phyloP scores from a whole-genome alignment of 139 green algal species.

The Chlorella sp. region DNA sequence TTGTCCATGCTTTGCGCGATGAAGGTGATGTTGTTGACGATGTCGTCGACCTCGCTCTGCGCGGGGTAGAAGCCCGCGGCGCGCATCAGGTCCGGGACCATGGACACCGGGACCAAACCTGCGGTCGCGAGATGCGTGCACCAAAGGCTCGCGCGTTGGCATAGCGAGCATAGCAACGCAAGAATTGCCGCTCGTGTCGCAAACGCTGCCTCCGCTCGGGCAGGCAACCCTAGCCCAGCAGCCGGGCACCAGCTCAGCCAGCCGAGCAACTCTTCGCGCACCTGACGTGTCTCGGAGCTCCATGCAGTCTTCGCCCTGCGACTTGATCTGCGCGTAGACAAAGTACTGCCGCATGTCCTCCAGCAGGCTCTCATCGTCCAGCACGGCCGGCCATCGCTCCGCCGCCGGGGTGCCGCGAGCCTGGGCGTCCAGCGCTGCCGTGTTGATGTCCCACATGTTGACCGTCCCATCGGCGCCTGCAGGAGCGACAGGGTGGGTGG shows the following conservation, averaged over 20 bases:
- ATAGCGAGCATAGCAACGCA: too few species aligned
- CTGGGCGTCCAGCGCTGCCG: constrained; percentile 17
- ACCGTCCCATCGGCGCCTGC: constrained; percentile 43
- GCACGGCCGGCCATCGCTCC: constrained; percentile 31
- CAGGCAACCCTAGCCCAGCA: too few species aligned
- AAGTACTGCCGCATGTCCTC: constrained; percentile 67
- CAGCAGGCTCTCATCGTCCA: constrained; percentile 42
- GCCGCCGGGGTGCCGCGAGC: constrained; percentile 5
- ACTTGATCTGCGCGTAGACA: constrained; percentile 36
- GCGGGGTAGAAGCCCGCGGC: constrained; percentile 67
- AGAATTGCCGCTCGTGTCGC: too few species aligned
- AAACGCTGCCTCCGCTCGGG: too few species aligned
- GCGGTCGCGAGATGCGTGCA: not conserved
- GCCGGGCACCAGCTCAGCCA: too few species aligned
- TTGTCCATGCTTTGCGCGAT: constrained; percentile 22
- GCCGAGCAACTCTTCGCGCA: too few species aligned
- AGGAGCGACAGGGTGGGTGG: not conserved
- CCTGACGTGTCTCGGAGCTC: constrained; percentile 22
- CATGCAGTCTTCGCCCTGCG: constrained; percentile 46
- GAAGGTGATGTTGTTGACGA: constrained; percentile 34
- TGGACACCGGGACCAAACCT: constrained; percentile 36
- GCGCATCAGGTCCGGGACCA: constrained; percentile 60
- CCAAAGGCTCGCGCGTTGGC: too few species aligned
- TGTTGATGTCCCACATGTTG: constrained; percentile 52
- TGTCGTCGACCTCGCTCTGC: constrained; percentile 29